Evolutionary conservation across 768 basidiomycete species (phyloP).

Genomic region (Pulveroboletus frians): DNA sequence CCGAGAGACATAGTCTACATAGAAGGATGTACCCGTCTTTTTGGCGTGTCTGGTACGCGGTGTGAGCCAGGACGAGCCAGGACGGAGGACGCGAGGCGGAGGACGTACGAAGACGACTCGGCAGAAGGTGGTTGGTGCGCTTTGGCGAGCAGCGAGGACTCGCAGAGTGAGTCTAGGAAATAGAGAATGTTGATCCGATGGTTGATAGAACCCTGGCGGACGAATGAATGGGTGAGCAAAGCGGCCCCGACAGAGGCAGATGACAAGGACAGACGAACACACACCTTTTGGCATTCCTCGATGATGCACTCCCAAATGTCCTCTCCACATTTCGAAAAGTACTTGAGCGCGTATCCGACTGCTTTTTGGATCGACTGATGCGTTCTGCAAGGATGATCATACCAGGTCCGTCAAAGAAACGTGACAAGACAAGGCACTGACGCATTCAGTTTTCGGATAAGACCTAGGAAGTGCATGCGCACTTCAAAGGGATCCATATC

Average conservation of each 20-base stretch:
- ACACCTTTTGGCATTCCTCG: conserved; percentile 85
- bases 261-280: neutral
- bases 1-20: conserved; percentile 72
- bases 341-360: conserved; percentile 79
- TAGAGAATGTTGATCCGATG: conserved; percentile 91
- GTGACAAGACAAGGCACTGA: conserved; percentile 24
- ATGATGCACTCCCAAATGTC: conserved; percentile 92
- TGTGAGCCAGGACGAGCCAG: neutral
- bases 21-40: conserved; percentile 45
- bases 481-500: conserved; percentile 59
- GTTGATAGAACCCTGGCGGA: conserved; percentile 71
- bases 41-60: conserved; percentile 27
- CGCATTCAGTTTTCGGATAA: conserved; percentile 63
- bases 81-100: neutral
- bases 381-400: conserved; percentile 41
- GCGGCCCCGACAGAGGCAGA: neutral
- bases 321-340: conserved; percentile 79
- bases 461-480: conserved; percentile 64
- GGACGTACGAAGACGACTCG: conserved; percentile 21
- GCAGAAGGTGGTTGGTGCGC: conserved; percentile 38
- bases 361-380: conserved; percentile 87
- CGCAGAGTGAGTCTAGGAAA: conserved; percentile 84
- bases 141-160: conserved; percentile 65
- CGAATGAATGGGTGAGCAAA: neutral
- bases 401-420: neutral